Evolutionary conservation across 768 basidiomycete genomes (phyloP).

Genomic region (Sporobolomyces phaffii): DNA sequence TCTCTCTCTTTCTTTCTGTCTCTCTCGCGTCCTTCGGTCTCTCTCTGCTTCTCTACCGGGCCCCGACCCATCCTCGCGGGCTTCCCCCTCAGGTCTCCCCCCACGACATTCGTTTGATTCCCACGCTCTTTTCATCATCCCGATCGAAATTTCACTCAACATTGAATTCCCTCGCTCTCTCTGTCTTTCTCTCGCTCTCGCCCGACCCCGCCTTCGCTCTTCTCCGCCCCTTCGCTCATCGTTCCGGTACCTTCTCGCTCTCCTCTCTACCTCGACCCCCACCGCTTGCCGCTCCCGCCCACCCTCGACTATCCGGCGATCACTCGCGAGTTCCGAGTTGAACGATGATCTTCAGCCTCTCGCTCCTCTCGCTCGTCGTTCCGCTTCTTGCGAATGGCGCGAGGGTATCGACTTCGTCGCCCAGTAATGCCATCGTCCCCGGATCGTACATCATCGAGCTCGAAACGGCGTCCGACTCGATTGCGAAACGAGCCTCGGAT

Average conservation of each 20-base stretch:
- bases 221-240: too few relatives aligned
- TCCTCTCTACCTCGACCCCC: background rate
- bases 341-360: background rate
- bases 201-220: background rate
- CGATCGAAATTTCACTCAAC: too few relatives aligned
- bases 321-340: too few relatives aligned
- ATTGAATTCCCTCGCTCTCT: background rate
- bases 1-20: background rate
- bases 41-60: too few relatives aligned
- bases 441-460: constrained; percentile 9
- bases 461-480: background rate
- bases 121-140: background rate
- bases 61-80: too few relatives aligned
- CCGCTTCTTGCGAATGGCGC: background rate
- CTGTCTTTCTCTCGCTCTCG: background rate
- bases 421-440: background rate
- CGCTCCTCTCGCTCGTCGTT: background rate
- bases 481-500: background rate
- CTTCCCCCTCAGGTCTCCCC: background rate
- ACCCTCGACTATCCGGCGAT: too few relatives aligned
- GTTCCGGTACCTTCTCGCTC: background rate
- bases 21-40: too few relatives aligned
- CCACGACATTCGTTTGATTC: background rate
- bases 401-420: background rate
- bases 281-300: too few relatives aligned